phyloP scores from a whole-genome alignment of 192 early-diverging fungal genomes.

The Podila minutissima region DNA sequence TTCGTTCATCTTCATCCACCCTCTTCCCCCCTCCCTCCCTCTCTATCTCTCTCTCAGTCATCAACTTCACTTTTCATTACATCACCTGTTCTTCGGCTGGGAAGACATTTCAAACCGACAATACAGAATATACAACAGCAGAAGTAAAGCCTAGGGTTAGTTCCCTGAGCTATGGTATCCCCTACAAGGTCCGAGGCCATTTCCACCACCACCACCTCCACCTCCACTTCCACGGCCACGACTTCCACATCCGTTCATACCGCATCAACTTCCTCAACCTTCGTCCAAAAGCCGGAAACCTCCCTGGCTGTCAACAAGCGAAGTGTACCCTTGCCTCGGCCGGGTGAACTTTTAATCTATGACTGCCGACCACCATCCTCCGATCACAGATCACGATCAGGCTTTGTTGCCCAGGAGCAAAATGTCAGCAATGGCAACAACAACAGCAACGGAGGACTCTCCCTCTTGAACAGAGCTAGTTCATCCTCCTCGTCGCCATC shows the following conservation, averaged over 20 bases:
- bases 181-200: too few species aligned
- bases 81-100: not conserved
- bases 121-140: not conserved
- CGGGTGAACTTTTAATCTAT: constrained; percentile 58
- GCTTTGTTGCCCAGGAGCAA: not conserved
- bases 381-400: not conserved
- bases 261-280: not conserved
- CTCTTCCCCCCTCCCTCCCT: not conserved
- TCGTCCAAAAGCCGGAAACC: not conserved
- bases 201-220: too few species aligned
- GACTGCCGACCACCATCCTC: constrained; percentile 42
- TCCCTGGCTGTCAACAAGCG: not conserved
- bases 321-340: constrained; percentile 37
- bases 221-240: too few species aligned
- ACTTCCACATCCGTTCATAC: not conserved
- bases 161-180: too few species aligned
- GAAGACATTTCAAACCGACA: not conserved
- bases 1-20: not conserved
- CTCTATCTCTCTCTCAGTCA: not conserved
- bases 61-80: not conserved
- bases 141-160: not conserved
- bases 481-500: constrained; percentile 18
- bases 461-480: too few species aligned
- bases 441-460: not conserved
- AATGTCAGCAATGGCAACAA: not conserved